Base-by-base conservation (phyloP, 257 asterid genomes). In the Ligustrum vulgare region DNA sequence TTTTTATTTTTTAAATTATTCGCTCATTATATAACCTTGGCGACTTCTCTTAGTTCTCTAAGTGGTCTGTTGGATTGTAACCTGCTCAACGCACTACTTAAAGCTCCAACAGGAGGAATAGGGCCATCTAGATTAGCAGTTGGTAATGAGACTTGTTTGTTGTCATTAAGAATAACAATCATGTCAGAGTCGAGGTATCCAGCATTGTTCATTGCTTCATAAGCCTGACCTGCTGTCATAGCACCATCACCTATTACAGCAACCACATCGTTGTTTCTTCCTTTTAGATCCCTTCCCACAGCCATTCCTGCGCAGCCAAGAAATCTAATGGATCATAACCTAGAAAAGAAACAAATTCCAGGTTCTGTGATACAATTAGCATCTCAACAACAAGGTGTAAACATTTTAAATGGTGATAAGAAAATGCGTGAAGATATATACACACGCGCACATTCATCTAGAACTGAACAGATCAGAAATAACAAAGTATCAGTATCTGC, bases 221-320 rank as follows among this genome's bases (percentile, higher is more conserved):
- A 94, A 1, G 97, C 98, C 78, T 94, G 97, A 11, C 98, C 98
- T 3, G 97, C 98, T 28, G 98, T 94, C 98, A 94, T 94, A 11
- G 98, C 96, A 71, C 98, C 98, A 23, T 94, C 98, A 8, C 98
- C 98, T 49, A 94, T 94, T 49, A 91, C 97, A 15, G 97, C 94
- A 72, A 94, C 85, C 1, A 94, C 97, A 33, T 82, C 39, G 81
- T 91, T 94, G 23, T 78, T 91, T 77, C 89, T 81, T 23, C 97
- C 97, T 80, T 91, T 91, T 23, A 94, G 82, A 77, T 94, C 98
- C 78, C 98, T 88, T 74, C 97, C 97, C 54, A 91, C 97, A 23
- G 98, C 98, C 98, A 94, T 94, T 77, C 98, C 98, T 93, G 81
- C 36, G 23, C 71, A 83, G 66, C 37, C 78, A 78, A 58, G 69